Evolutionary conservation across 192 early-diverging fungal species (phyloP).

Genomic region (Thamnidium elegans): DNA sequence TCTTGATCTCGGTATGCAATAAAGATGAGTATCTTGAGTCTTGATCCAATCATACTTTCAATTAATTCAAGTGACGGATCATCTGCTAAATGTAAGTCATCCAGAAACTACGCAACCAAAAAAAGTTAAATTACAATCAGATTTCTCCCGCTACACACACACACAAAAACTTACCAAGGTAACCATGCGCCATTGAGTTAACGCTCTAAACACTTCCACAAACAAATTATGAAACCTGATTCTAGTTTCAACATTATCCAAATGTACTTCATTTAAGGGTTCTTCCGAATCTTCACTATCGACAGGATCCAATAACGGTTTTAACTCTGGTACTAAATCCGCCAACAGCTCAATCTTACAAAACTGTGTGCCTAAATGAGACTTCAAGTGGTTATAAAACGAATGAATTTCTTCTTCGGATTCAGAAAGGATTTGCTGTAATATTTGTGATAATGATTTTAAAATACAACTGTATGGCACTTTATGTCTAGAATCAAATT

Average conservation of each 20-base stretch:
- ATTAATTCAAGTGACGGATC: constrained; percentile 32
- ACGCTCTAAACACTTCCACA: constrained; percentile 27
- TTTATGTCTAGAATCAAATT: constrained; percentile 31
- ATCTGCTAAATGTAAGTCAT: constrained; percentile 37
- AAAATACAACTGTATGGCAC: constrained; percentile 32
- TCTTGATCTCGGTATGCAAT: constrained; percentile 27
- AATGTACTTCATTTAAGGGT: background rate
- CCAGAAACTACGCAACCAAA: constrained; percentile 28
- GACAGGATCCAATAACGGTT: constrained; percentile 13
- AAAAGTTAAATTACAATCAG: background rate
- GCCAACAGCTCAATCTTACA: constrained; percentile 19
- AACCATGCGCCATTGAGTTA: constrained; percentile 29
- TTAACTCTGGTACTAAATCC: constrained; percentile 32
- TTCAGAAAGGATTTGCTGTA: constrained; percentile 36
- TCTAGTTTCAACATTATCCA: constrained; percentile 23
- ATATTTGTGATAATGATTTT: constrained; percentile 28
- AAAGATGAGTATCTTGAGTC: constrained; percentile 24
- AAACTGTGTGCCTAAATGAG: constrained; percentile 17
- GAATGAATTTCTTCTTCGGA: constrained; percentile 24
- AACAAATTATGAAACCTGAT: constrained; percentile 29
- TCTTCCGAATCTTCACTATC: constrained; percentile 6
- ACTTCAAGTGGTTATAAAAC: constrained; percentile 22
- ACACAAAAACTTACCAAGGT: constrained; percentile 24
- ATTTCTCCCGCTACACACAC: background rate
- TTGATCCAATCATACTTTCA: constrained; percentile 21